Base-by-base conservation (phyloP, 2,329 filamentous ascomycete genomes). In the Botrytis squamosa region DNA sequence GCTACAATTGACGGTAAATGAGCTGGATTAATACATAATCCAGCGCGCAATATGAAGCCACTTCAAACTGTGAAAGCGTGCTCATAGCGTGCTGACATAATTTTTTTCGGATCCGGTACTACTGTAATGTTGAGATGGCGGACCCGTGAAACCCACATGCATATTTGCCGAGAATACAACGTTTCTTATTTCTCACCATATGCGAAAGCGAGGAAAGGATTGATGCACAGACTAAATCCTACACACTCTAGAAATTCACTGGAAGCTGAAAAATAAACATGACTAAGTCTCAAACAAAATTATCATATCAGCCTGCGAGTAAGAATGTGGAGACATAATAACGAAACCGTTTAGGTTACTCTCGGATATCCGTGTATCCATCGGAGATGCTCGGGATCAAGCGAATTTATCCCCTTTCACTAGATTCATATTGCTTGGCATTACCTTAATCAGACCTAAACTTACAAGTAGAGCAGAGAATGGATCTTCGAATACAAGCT, bases 61-160 rank as follows among this genome's bases (percentile, higher is more conserved):
- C 2, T 57, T 7, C 36, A 33, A n/a, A 10, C 9, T 57, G 14
- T 33, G 36, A 42, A 40, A 69, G 33, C 66, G 66, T 57, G 66
- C 36, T 69, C 25, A 68, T 38, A 68, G 57, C 36, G 36, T 68
- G 66, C 66, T 68, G 49, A 69, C 49, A 69, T 20, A 49, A 38
- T 33, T 69, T 33, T 42, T 42, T 33, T 69, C 66, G 66, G 66
- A 69, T 57, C 66, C 66, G 66, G 66, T 57, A 57, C 66, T 33
- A 42, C 49, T 57, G 18, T 69, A 20, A 2, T 55, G 22, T 18
- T 49, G 22, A 33, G 20, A 38, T 33, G 42, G 63, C 44, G 44
- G 64, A 66, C 20, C 29, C 29, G 44, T 52, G 18, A 42, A 57
- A 25, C 40, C 16, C 16, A 57, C 49, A 42, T 66, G 64, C n/a